A percentile compares a stretch with the other conserved stretches of the same genome.
These are phyloP conservation scores for Piromyces sp. DNA, from an alignment of 192 early-diverging fungal species.

Conservation along the genomic window DNA sequence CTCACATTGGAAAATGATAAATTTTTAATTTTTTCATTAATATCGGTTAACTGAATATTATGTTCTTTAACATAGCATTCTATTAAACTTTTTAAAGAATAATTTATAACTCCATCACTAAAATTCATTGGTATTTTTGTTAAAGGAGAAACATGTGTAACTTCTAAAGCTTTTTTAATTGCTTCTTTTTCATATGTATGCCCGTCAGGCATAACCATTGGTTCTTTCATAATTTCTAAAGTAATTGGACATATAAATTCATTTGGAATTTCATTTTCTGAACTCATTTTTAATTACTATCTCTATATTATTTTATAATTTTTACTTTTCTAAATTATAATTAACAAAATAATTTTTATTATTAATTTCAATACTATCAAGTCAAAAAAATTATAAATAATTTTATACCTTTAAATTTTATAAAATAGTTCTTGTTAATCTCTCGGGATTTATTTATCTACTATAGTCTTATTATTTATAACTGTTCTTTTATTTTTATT, in stretches of 20 bases:
- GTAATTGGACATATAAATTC: not conserved
- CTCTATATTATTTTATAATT: too few relatives aligned
- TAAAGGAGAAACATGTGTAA: not conserved
- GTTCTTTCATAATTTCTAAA: not conserved
- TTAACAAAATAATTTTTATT: too few relatives aligned
- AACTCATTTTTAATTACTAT: too few relatives aligned
- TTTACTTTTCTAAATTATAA: too few relatives aligned
- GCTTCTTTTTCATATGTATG: not conserved
- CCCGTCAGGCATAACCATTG: not conserved
- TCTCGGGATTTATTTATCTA: too few relatives aligned
- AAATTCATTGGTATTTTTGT: not conserved
- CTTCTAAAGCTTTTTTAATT: not conserved
- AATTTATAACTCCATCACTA: not conserved
- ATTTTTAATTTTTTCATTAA: not conserved
- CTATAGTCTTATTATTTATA: too few relatives aligned
- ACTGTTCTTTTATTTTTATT: too few relatives aligned
- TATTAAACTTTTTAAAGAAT: not conserved
- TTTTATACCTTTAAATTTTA: too few relatives aligned
- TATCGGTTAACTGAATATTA: not conserved
- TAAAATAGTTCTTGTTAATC: too few relatives aligned
- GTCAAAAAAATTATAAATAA: too few relatives aligned
- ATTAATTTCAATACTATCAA: too few relatives aligned
- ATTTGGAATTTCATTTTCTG: not conserved
- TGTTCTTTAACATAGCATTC: not conserved
- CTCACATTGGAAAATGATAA: not conserved